Evolutionary conservation across 768 basidiomycete species (phyloP).

Genomic region (Tulasnella sp.): DNA sequence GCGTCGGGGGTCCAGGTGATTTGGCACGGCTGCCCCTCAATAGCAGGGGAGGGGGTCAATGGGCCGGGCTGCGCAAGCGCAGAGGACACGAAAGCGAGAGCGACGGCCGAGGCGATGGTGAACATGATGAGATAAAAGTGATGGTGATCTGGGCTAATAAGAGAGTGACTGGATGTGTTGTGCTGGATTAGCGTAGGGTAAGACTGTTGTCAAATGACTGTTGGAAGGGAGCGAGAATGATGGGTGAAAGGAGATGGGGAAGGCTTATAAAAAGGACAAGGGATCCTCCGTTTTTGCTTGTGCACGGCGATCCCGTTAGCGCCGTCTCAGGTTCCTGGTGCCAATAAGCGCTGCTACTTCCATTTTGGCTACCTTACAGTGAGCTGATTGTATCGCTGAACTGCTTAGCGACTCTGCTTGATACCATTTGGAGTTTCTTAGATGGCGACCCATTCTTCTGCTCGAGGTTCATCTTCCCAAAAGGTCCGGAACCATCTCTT

Average conservation of each 20-base stretch:
- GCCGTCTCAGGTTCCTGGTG: not conserved
- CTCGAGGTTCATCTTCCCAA: not conserved
- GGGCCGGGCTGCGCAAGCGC: conserved; percentile 40
- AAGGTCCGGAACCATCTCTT: conserved; percentile 1
- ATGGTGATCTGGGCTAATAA: too few species aligned
- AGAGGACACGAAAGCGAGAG: conserved; percentile 14
- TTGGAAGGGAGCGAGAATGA: conserved; percentile 2
- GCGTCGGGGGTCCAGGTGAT: conserved; percentile 40
- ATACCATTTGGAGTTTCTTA: not conserved
- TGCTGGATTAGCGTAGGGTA: not conserved
- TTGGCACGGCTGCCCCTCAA: conserved; percentile 44
- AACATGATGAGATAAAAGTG: not conserved
- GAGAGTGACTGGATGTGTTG: too few species aligned
- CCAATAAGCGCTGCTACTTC: too few species aligned
- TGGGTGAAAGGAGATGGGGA: not conserved
- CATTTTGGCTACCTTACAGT: too few species aligned
- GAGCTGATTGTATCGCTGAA: too few species aligned
- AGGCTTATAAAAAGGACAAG: not conserved
- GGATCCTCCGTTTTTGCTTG: not conserved
- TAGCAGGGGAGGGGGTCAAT: conserved; percentile 48
- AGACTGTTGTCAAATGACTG: not conserved
- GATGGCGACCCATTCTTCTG: not conserved
- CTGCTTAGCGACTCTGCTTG: not conserved
- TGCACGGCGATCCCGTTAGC: not conserved
- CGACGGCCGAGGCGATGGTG: conserved; percentile 4